phyloP scores from a whole-genome alignment of 2,329 filamentous ascomycete species.

The Cadophora sp. region DNA sequence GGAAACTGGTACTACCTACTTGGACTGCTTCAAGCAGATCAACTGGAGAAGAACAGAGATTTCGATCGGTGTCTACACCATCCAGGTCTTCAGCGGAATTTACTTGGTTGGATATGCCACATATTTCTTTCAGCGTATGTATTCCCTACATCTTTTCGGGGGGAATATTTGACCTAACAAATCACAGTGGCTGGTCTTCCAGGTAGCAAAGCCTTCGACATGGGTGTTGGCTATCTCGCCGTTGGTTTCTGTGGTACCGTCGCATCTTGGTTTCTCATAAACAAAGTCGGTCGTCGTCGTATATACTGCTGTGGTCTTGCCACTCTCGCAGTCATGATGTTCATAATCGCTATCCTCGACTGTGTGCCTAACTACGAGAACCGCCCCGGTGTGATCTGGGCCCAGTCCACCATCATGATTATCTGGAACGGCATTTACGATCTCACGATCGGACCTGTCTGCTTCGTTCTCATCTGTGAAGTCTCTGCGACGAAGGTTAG shows the following conservation, averaged over 20 bases:
- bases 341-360: slow-evolving; percentile 47
- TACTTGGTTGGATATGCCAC: slow-evolving; percentile 51
- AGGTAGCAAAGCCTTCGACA: slow-evolving; percentile 55
- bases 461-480: slow-evolving; percentile 51
- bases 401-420: slow-evolving; percentile 48
- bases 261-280: slow-evolving; percentile 55
- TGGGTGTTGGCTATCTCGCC: slow-evolving; percentile 54
- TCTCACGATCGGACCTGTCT: slow-evolving; percentile 50
- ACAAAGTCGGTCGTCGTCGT: slow-evolving; percentile 54
- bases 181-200: slow-evolving; percentile 51
- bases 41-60: slow-evolving; percentile 37
- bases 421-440: slow-evolving; percentile 50
- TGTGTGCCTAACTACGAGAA: slow-evolving; percentile 40
- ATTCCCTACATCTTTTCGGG: neutral
- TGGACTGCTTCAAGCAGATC: slow-evolving; percentile 38
- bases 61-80: slow-evolving; percentile 33
- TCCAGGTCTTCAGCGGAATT: slow-evolving; percentile 35
- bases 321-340: slow-evolving; percentile 51
- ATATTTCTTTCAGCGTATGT: slow-evolving; percentile 53
- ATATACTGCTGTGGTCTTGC: slow-evolving; percentile 55
- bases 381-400: slow-evolving; percentile 41
- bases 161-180: neutral
- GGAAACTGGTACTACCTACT: slow-evolving; percentile 43
- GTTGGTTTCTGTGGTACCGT: slow-evolving; percentile 59
- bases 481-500: slow-evolving; percentile 48